Evolutionary conservation across 2,329 filamentous ascomycete species (phyloP).

Genomic region (Passalora sequoiae): DNA sequence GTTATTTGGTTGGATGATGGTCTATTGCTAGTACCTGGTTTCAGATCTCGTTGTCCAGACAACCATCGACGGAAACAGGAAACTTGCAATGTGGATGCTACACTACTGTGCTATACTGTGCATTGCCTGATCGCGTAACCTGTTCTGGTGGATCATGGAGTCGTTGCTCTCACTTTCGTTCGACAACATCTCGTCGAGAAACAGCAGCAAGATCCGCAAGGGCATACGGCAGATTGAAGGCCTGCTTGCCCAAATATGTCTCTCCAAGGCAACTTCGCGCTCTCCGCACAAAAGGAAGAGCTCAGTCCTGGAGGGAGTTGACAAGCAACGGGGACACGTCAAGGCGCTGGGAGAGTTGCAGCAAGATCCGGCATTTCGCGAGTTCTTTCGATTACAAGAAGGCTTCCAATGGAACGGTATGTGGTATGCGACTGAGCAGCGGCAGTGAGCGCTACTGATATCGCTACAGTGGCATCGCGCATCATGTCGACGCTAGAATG

Average conservation of each 20-base stretch:
- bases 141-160: constrained; percentile 60
- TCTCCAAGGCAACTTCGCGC: constrained; percentile 49
- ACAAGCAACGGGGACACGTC: constrained; percentile 23
- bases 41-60: too few species aligned
- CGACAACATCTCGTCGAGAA: constrained; percentile 91
- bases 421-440: too few species aligned
- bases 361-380: constrained; percentile 81
- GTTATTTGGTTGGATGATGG: too few species aligned
- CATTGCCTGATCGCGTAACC: constrained; percentile 12
- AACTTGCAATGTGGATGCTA: too few species aligned
- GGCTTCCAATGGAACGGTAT: constrained; percentile 92
- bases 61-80: too few species aligned
- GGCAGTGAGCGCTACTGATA: too few species aligned
- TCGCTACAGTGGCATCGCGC: constrained; percentile 63
- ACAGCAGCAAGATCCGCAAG: constrained; percentile 84
- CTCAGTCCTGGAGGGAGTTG: constrained; percentile 29
- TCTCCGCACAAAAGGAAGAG: constrained; percentile 38
- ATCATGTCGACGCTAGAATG: constrained; percentile 81
- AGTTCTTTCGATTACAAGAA: constrained; percentile 95
- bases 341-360: constrained; percentile 66
- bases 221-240: constrained; percentile 91
- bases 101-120: constrained; percentile 6
- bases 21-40: too few species aligned
- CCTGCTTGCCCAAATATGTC: constrained; percentile 87
- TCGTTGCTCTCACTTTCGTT: constrained; percentile 86